Conservation (phyloP, 2,329 filamentous ascomycete genomes). For the Ceratocystis ficicola region DNA sequence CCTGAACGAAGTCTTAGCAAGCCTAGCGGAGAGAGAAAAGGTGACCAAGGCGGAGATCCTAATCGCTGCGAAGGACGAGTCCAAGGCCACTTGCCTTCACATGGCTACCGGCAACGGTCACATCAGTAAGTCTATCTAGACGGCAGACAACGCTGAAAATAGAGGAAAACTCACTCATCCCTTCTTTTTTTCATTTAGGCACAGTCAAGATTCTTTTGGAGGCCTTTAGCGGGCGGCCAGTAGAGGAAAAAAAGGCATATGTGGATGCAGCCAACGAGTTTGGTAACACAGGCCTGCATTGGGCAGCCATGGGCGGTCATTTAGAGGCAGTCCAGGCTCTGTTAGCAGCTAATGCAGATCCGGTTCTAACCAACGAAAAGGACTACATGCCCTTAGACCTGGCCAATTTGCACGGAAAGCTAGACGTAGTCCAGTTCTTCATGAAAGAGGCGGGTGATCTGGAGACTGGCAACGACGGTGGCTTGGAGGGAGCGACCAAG, state of each 20-base stretch:
- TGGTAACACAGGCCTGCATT: constrained; percentile 86
- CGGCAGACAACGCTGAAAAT: neutral
- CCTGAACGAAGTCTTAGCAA: constrained; percentile 46
- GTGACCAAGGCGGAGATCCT: constrained; percentile 52
- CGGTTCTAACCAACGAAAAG: constrained; percentile 65
- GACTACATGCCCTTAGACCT: constrained; percentile 71
- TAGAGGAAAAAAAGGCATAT: constrained; percentile 37
- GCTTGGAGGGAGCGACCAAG: constrained; percentile 26
- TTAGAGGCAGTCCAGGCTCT: constrained; percentile 67
- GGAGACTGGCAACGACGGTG: constrained; percentile 34
- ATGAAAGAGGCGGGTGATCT: constrained; percentile 37
- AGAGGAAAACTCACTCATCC: constrained; percentile 4
- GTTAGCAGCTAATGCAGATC: constrained; percentile 58
- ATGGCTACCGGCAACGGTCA: constrained; percentile 91
- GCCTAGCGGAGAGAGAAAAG: constrained; percentile 50
- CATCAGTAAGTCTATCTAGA: constrained; percentile 42
- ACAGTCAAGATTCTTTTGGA: constrained; percentile 35
- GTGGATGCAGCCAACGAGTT: constrained; percentile 62
- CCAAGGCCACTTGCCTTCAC: constrained; percentile 72
- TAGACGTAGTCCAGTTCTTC: constrained; percentile 51
- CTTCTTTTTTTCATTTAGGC: constrained; percentile 28
- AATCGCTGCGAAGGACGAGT: constrained; percentile 55
- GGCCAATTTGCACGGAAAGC: constrained; percentile 57
- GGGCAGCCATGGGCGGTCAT: constrained; percentile 84
- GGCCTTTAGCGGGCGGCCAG: constrained; percentile 33